These are phyloP conservation scores for Polytrichum commune DNA, from an alignment of 225 moss, liverwort and hornwort genomes.

Conservation along the genomic window DNA sequence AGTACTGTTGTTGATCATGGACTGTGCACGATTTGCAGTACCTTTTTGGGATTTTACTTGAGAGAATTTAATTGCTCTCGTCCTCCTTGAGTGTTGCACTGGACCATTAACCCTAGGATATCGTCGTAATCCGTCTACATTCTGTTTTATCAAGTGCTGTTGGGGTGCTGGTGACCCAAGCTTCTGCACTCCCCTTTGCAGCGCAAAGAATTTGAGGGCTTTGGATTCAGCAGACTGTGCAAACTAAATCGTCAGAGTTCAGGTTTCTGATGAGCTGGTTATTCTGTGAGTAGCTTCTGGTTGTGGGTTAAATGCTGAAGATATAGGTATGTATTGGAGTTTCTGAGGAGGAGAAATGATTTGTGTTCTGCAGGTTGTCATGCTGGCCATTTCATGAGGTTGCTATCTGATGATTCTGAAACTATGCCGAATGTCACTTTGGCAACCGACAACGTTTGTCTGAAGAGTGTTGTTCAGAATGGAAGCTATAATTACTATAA, in stretches of 20 bases:
- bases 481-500: constrained; percentile 23
- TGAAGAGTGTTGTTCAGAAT: constrained; percentile 22
- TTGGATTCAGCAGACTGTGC: not conserved
- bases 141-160: no score
- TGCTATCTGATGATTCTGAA: constrained; percentile 2
- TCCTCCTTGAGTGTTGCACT: no score
- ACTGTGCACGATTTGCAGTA: no score
- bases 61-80: no score
- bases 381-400: constrained; percentile 13
- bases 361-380: constrained; percentile 23
- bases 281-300: not conserved
- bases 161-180: not conserved
- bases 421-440: constrained; percentile 7
- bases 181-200: not conserved
- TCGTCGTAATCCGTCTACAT: no score
- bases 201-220: not conserved
- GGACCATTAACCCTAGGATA: no score
- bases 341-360: no score
- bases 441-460: constrained; percentile 29
- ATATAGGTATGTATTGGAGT: no score
- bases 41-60: no score
- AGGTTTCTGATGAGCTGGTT: no score
- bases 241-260: not conserved
- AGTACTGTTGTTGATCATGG: no score
- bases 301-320: not conserved